These are phyloP conservation scores for Penicillium paxilli DNA, from an alignment of 495 filamentous ascomycete species.

Conservation along the genomic window DNA sequence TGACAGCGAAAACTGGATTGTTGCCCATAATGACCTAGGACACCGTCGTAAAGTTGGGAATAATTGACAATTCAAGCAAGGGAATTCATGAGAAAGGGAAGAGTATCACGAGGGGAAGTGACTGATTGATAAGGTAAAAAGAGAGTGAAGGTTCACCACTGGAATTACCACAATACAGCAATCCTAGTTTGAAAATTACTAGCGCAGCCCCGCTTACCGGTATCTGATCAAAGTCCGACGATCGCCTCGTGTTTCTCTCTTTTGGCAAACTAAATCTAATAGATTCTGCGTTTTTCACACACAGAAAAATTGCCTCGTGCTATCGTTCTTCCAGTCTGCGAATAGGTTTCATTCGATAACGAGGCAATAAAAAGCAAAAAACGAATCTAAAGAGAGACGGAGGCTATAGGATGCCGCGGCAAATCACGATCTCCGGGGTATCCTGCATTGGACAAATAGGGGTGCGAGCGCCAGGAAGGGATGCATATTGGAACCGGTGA, in stretches of 20 bases:
- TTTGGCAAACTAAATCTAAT: conserved; percentile 2
- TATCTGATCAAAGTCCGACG: conserved; percentile 15
- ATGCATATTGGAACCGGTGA: neutral
- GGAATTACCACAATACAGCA: neutral
- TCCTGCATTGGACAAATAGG: neutral
- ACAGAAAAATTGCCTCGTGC: too few species aligned
- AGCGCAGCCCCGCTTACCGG: conserved; percentile 5
- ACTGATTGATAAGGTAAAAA: conserved; percentile 18
- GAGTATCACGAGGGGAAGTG: neutral
- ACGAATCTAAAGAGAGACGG: neutral
- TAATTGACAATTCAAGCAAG: neutral
- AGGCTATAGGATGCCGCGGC: neutral
- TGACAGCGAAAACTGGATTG: conserved; percentile 24
- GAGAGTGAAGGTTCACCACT: neutral
- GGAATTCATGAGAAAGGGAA: neutral
- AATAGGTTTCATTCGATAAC: too few species aligned
- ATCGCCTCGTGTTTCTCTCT: conserved; percentile 3
- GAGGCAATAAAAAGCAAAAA: neutral
- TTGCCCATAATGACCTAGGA: conserved; percentile 6
- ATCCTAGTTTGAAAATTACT: conserved; percentile 25
- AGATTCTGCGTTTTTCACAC: too few species aligned
- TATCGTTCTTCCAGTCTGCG: too few species aligned
- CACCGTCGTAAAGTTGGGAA: neutral
- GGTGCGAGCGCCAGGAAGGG: neutral
- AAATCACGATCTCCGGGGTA: neutral